Evolutionary conservation across 2,329 filamentous ascomycete genomes (phyloP).

Genomic region (Zopfia rhizophila): DNA sequence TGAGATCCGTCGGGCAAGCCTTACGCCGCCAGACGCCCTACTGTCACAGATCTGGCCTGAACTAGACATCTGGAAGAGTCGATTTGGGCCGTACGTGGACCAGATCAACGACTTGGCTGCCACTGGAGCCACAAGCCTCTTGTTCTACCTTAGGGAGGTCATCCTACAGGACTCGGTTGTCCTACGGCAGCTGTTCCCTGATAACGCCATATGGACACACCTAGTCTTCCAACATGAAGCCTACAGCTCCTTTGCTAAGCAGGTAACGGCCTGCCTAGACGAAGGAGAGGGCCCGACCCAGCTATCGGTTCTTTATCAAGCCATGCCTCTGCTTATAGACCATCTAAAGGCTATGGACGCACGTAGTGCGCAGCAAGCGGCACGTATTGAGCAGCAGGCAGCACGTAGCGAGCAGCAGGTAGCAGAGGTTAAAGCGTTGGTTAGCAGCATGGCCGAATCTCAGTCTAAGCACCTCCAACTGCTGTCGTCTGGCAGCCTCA

Average conservation of each 20-base stretch:
- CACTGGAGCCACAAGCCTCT: conserved; percentile 2
- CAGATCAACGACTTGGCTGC: conserved; percentile 6
- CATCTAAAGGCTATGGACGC: conserved; percentile 4
- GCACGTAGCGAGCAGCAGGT: too few species aligned
- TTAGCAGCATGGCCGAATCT: conserved; percentile 1
- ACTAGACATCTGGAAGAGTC: conserved; percentile 5
- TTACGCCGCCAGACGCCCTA: conserved; percentile 4
- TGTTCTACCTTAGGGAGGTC: conserved; percentile 10
- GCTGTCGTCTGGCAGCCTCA: conserved; percentile 3
- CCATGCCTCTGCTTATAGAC: conserved; percentile 8
- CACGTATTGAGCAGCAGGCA: too few species aligned
- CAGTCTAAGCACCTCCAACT: conserved; percentile 4
- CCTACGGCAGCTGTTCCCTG: background rate
- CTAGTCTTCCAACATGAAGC: too few species aligned
- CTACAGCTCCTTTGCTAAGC: too few species aligned
- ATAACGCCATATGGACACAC: background rate
- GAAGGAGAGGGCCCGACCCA: conserved; percentile 1
- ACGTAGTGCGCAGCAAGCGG: conserved; percentile 2
- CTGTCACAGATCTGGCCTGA: conserved; percentile 3
- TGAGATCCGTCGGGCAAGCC: background rate
- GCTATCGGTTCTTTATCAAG: conserved; percentile 6
- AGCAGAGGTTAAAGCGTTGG: conserved; percentile 5
- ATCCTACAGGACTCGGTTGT: conserved; percentile 5
- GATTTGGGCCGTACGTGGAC: background rate
- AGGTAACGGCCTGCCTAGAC: conserved; percentile 1